Base-by-base conservation (phyloP, 352 stramenopile genomes). In the Phytopythium sindhum region DNA sequence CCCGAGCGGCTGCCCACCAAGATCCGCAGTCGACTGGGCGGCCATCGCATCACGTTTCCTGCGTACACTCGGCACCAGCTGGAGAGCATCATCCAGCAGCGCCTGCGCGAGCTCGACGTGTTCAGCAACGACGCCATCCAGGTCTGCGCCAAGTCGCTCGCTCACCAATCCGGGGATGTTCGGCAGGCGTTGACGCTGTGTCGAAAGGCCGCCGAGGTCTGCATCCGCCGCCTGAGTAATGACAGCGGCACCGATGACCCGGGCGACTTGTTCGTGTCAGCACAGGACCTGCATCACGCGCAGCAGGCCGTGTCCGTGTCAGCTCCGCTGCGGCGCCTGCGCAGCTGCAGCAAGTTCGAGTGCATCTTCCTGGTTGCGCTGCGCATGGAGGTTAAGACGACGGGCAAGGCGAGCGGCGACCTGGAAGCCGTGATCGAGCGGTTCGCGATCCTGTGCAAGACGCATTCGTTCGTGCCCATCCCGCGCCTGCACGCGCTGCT, bases 311-410 rank as follows among this genome's bases (percentile, higher is more conserved):
- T 86, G 52, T 86, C 78, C 1, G 65, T 86, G 26, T 91, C 79
- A 1, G 79, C 79, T 19, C 78, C 78, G 26, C 70, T 87, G 60
- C 75, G 73, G 33, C 78, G 82, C 21, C 68, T 91, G 37, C 67
- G 69, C 11, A 72, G 75, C 26, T 88, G 77, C 54, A 87, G 80
- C 55, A 88, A 88, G 52, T 89, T 91, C 58, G 82, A 91, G 63
- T 89, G 80, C 54, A 78, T 86, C 19, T 89, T 91, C 50, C 66
- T 91, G 7, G 68, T 91, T 37, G 82, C 82, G 24, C 65, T 91
- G 29, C 70, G 73, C 24, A 86, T 88, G 73, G 80, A 89, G 63
- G 65, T 86, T 37, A 85, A 82, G 42, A 48, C 72, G 23, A 74
- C 68, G 24, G 72, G 72, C 35, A 69, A 69, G 26, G 70, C 66